phyloP scores from a whole-genome alignment of 306 rosid genomes.

The Vigna radiata region DNA sequence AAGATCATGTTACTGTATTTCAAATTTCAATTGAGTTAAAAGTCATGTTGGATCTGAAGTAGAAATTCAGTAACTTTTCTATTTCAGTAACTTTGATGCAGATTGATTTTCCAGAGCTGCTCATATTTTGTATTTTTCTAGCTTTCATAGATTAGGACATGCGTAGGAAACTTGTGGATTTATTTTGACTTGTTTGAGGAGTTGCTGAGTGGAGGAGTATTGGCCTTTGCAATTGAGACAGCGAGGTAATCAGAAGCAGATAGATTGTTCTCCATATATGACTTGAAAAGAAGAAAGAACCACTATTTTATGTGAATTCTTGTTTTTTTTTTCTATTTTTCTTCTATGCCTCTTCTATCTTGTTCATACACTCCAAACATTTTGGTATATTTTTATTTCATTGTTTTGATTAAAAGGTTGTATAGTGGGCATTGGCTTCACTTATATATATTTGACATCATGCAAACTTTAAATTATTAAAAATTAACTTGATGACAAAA shows the following conservation, averaged over 20 bases:
- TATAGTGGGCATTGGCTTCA: neutral
- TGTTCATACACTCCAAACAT: too few species aligned
- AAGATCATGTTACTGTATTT: neutral
- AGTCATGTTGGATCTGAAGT: constrained; percentile 1
- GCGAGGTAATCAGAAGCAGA: too few species aligned
- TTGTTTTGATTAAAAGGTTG: neutral
- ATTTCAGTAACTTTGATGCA: neutral
- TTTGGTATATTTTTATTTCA: neutral
- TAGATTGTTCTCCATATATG: too few species aligned
- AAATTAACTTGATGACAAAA: neutral
- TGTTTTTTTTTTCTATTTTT: too few species aligned
- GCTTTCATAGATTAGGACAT: neutral
- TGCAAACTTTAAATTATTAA: neutral
- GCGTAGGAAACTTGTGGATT: neutral
- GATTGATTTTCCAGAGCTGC: neutral
- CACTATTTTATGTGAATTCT: too few species aligned
- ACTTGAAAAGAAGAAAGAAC: too few species aligned
- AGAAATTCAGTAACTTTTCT: neutral
- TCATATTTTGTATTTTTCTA: neutral
- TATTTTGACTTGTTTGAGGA: neutral
- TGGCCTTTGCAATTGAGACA: too few species aligned
- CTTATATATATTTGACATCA: neutral
- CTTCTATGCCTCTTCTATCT: too few species aligned
- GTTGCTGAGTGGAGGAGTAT: too few species aligned
- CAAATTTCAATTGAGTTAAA: neutral